Base-by-base conservation (phyloP, 1,284 basidiomycete genomes). In the Moesziomyces parantarcticus region DNA sequence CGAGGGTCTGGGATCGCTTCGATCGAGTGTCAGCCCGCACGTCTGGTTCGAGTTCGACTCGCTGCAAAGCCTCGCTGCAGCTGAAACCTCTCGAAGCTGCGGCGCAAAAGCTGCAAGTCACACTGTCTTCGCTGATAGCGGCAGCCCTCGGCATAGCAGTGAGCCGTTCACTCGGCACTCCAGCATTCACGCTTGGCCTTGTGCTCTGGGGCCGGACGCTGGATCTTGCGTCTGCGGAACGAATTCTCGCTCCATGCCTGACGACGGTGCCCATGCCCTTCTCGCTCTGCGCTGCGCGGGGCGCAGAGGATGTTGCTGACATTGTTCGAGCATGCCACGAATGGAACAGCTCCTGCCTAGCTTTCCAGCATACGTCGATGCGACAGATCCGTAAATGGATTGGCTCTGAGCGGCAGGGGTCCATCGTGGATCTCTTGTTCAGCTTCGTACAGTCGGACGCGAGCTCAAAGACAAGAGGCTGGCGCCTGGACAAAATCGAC, bases 181-280 rank as follows among this genome's bases (percentile, higher is more conserved):
- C 56, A 2, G 42, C 56, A 8, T 58, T 58, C 44, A 51, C 49
- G 21, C 23, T 58, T 11, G 56, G 56, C 11, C 13, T 41, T 7
- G 56, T 58, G 16, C 49, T 58, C 5, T 58, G 49, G 56, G 56
- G 56, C 14, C 49, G 56, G 5, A 32, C 56, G 5, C 43, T 58
- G 3, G 56, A 58, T 32, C 34, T 46, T 20, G 23, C 32, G 1
- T 58, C 49, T 41, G 56, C 56, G 7, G 56, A 58, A 7, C 45
- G 34, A 20, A 58, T 58, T 7, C 14, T 39, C 36, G 36, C 36
- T 39, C 36, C 36, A 7, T 39, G 36, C 44, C 21, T 53, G 3
- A 53, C 51, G 10, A 53, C 51, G 13, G 51, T 53, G 2, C 51
- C 51, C 8, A 53, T 53, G 51, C 51, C 51, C 3, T 53, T 53